Base-by-base conservation (phyloP, 352 stramenopile species). In the Phytopythium montanum region DNA sequence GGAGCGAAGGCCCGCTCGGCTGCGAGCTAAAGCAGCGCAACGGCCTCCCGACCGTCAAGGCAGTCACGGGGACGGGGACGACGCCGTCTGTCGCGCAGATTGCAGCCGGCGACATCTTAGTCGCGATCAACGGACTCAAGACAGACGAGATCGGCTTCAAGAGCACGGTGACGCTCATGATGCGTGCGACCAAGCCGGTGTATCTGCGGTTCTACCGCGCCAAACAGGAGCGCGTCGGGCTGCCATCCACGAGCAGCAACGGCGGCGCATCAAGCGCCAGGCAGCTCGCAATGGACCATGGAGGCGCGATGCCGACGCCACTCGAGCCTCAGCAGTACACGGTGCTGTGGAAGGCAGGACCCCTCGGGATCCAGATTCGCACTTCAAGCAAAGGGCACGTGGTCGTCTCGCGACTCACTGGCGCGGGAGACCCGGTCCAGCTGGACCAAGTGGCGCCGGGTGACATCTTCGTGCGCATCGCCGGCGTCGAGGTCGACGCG, bases 351-450 rank as follows among this genome's bases (percentile, higher is more conserved):
- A 65, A 72, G 21, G 78, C 89, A 7, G 86, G 86, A 1, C 79
- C 85, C 5, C 72, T 95, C 6, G 86, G 86, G 12, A 88, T 95
- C 54, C 84, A 93, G 63, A 92, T 95, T 57, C 90, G 87, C 34
- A 78, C 73, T 21, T 87, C 77, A 4, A 75, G 62, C 42, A 72
- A 87, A 46, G 74, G 80, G 7, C 69, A 68, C 16, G 80, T 94
- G n/a, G 73, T 91, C 18, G 79, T 95, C 34, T 80, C 86, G 8
- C 75, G 85, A 26, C 73, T 94, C 33, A 94, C 85, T 7, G 81
- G 81, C 48, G 81, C 76, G 18, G 81, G 81, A 0, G 66, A 76
- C 18, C 73, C 81, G 5, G 66, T 64, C 29, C 67, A 90, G 31
- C 79, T 77, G 8, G 59, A 79, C 16, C 62, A 82, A 14, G 84